Evolutionary conservation across 768 basidiomycete genomes (phyloP).

Genomic region (Tricholomella constricta): DNA sequence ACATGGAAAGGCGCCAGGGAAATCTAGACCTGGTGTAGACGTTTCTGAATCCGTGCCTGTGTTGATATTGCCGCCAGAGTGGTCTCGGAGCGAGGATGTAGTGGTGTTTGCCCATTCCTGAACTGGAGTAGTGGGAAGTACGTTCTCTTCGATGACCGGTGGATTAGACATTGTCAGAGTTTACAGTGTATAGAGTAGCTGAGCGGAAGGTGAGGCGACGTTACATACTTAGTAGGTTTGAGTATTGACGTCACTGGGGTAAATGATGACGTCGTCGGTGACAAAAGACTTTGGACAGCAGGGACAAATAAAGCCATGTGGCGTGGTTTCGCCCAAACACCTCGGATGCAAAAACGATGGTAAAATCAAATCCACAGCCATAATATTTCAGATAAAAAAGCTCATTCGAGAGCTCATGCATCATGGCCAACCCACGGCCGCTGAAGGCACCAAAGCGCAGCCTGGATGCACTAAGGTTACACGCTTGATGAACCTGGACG

Average conservation of each 20-base stretch:
- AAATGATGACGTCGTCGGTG: not conserved
- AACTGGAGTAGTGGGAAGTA: slow-evolving; percentile 15
- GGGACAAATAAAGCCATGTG: not conserved
- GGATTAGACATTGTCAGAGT: slow-evolving; percentile 2
- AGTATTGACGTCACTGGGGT: slow-evolving; percentile 1
- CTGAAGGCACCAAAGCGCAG: no score
- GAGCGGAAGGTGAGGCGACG: not conserved
- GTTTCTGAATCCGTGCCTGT: no score
- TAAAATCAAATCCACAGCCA: no score
- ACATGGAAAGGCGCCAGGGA: slow-evolving; percentile 21
- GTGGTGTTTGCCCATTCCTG: slow-evolving; percentile 18
- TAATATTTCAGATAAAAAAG: no score
- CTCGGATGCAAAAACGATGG: no score
- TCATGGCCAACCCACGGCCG: no score
- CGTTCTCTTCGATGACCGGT: slow-evolving; percentile 9
- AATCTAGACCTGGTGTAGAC: slow-evolving; percentile 13
- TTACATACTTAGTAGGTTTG: not conserved
- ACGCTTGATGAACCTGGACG: no score
- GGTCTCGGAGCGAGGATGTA: slow-evolving; percentile 3
- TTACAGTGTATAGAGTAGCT: not conserved
- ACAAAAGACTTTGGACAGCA: not conserved
- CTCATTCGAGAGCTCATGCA: no score
- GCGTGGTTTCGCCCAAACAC: not conserved
- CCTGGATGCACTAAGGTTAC: no score
- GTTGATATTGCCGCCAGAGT: no score